Base-by-base conservation (phyloP, 2,329 filamentous ascomycete genomes). In the Pseudogymnoascus sp. region DNA sequence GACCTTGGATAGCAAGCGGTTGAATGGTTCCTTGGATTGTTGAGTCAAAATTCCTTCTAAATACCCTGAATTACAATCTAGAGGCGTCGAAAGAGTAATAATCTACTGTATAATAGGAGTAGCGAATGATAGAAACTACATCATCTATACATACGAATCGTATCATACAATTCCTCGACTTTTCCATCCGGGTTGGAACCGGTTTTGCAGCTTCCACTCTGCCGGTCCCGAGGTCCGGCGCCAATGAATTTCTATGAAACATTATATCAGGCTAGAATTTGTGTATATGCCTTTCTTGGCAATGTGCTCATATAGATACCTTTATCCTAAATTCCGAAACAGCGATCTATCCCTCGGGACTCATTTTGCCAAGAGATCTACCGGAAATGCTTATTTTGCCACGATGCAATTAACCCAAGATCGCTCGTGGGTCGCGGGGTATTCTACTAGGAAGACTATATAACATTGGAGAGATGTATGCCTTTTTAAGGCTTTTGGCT, bases 241-340 rank as follows among this genome's bases (percentile, higher is more conserved):
- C n/a, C n/a, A 16, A 34, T 34, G 8, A 18, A 16, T 56, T 36
- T 56, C 5, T 31, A 56, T 34, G 28, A 56, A 56, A 56, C 28
- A 21, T 16, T 56, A 56, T 56, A 34, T 10, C 16, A 56, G n/a
- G 28, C 50, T 56, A 36, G 2, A 34, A 34, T 56, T 21, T 3
- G 16, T 56, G 28, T 18, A 1, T 21, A 56, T 56, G 5, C 50
- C 28, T 14, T 34, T 56, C n/a, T 1, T 16, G 11, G 50, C 5
- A 10, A 4, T 36, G 21, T 56, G 12, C 7, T 21, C 50, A 31
- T 31, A 53, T 53, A 8, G 23, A 14, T 53, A 28, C 10, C 28
- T 56, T 56, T 56, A 56, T 56, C 50, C 50, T 56, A 56, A 21
- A 56, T 34, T 31, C 16, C 50, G 7, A 56, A 34, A 56, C 16